These are phyloP conservation scores for Diaporthe citri DNA, from an alignment of 2,329 filamentous ascomycete genomes.

Conservation along the genomic window DNA sequence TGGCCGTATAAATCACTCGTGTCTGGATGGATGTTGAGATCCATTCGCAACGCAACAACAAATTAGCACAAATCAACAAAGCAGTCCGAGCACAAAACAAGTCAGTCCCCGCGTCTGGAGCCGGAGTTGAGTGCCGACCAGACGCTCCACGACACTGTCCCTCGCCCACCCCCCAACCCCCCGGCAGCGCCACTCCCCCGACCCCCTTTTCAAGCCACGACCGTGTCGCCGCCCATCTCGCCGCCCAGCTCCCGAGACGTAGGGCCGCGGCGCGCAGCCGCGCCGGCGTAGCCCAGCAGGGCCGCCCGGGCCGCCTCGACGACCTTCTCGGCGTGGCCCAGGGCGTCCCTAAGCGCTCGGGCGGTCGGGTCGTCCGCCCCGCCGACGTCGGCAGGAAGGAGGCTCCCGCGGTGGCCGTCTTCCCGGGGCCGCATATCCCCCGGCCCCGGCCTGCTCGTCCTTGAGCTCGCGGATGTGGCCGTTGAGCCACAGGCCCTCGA, in stretches of 20 bases:
- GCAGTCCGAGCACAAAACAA: not conserved
- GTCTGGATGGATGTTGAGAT: constrained; percentile 8
- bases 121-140: constrained; percentile 13
- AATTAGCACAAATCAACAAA: not conserved
- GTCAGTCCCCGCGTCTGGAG: not conserved
- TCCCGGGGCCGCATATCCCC: not conserved
- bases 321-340: constrained; percentile 61
- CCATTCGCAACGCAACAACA: not conserved
- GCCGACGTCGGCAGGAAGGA: not conserved
- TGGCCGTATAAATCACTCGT: not conserved
- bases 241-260: constrained; percentile 69
- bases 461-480: constrained; percentile 70
- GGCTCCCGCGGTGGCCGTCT: not conserved
- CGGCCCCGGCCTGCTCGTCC: constrained; percentile 52
- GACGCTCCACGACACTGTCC: not conserved
- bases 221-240: constrained; percentile 74
- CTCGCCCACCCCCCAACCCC: no score
- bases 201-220: constrained; percentile 13
- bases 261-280: constrained; percentile 55
- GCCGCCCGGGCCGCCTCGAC: constrained; percentile 60
- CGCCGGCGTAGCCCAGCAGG: constrained; percentile 54
- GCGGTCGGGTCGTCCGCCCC: constrained; percentile 54
- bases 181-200: not conserved
- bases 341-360: constrained; percentile 56
- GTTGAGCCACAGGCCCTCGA: constrained; percentile 73